Conservation (phyloP, 2,329 filamentous ascomycete species). For the Diaporthe humulicola region DNA sequence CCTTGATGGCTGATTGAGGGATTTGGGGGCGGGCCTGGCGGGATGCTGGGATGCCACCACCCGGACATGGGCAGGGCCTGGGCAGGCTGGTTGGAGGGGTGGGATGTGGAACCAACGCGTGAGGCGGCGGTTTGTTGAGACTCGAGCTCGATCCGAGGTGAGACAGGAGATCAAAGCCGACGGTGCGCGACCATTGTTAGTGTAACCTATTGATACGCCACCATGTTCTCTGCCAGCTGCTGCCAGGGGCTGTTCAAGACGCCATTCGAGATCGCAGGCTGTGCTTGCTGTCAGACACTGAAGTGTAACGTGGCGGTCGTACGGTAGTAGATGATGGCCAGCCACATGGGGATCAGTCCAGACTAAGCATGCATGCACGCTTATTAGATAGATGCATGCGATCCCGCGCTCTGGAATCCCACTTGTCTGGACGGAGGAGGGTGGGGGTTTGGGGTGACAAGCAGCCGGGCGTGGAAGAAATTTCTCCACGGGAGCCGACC, state of each 20-base stretch:
- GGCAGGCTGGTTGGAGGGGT: background rate
- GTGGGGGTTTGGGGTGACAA: conserved; percentile 23
- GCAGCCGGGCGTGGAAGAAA: conserved; percentile 22
- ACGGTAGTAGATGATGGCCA: too few relatives aligned
- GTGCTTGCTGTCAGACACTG: background rate
- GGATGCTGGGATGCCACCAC: background rate
- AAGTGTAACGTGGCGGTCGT: background rate
- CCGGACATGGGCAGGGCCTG: conserved; percentile 23
- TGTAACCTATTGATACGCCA: background rate
- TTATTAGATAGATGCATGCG: background rate
- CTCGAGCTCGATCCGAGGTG: conserved; percentile 18
- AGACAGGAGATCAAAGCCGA: conserved; percentile 4
- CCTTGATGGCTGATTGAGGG: background rate
- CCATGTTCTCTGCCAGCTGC: background rate
- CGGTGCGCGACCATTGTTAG: background rate
- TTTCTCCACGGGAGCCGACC: conserved; percentile 21
- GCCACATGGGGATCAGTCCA: background rate
- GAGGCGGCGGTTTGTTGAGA: conserved; percentile 18
- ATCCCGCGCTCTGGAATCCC: conserved; percentile 12
- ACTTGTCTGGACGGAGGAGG: background rate
- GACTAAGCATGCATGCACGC: conserved; percentile 12
- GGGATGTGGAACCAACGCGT: background rate
- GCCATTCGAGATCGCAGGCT: background rate
- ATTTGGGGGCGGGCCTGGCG: conserved; percentile 8
- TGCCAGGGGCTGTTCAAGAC: background rate